A percentile compares a stretch with the other conserved stretches of the same genome.
Evolutionary conservation across 2,329 filamentous ascomycete genomes (phyloP).

Genomic region (Paraconiothyrium brasiliense): DNA sequence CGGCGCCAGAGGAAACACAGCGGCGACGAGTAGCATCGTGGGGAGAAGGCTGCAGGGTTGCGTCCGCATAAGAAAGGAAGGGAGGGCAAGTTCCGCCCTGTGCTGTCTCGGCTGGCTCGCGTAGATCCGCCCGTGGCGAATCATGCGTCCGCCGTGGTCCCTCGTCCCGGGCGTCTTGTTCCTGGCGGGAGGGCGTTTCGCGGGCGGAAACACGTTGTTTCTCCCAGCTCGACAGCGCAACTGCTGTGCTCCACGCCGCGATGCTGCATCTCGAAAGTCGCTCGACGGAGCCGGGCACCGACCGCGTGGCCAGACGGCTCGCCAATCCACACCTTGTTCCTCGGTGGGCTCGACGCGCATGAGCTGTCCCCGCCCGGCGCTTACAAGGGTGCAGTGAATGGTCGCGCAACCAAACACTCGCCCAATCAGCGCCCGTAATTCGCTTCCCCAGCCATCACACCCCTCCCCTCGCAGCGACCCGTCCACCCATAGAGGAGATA

Average conservation of each 20-base stretch:
- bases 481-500: slow-evolving; percentile 22
- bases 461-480: slow-evolving; percentile 17
- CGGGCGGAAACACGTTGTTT: slow-evolving; percentile 13
- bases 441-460: slow-evolving; percentile 35
- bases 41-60: slow-evolving; percentile 16
- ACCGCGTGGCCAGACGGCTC: slow-evolving; percentile 12
- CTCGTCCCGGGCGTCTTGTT: not conserved
- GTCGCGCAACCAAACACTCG: slow-evolving; percentile 38
- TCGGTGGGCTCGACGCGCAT: slow-evolving; percentile 14
- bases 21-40: slow-evolving; percentile 10
- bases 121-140: slow-evolving; percentile 15
- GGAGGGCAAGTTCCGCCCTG: slow-evolving; percentile 14
- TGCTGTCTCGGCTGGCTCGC: slow-evolving; percentile 10
- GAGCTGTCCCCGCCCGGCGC: slow-evolving; percentile 45
- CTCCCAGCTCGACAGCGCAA: slow-evolving; percentile 4
- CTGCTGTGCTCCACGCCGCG: not conserved
- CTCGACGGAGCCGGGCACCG: slow-evolving; percentile 6
- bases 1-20: slow-evolving; percentile 21
- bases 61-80: slow-evolving; percentile 16
- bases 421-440: slow-evolving; percentile 40
- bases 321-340: slow-evolving; percentile 9
- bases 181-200: slow-evolving; percentile 5
- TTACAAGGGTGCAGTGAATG: slow-evolving; percentile 41
- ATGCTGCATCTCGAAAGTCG: not conserved
- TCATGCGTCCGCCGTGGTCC: not conserved